These are phyloP conservation scores for Coemansia sp. DNA, from an alignment of 192 early-diverging fungal genomes.

Conservation along the genomic window DNA sequence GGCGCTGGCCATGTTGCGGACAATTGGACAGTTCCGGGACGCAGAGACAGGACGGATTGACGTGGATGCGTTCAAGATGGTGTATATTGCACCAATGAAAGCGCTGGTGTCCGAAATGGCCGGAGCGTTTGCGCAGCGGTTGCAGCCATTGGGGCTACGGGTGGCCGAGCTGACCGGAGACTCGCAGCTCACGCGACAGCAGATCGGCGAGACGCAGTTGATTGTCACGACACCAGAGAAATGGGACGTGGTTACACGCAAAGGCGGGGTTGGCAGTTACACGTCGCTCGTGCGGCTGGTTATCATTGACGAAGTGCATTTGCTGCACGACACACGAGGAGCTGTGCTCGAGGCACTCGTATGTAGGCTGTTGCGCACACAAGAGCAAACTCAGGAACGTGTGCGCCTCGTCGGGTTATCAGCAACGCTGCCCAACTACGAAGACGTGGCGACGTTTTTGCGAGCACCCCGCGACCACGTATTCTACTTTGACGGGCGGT, in stretches of 20 bases:
- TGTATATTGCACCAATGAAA: slow-evolving; percentile 99
- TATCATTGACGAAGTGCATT: slow-evolving; percentile 97
- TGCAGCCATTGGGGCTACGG: slow-evolving; percentile 75
- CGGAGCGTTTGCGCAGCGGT: slow-evolving; percentile 75
- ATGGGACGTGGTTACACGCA: slow-evolving; percentile 98
- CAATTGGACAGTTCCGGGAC: slow-evolving; percentile 80
- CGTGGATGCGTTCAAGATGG: slow-evolving; percentile 90
- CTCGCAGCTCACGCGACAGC: slow-evolving; percentile 93
- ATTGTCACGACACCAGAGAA: slow-evolving; percentile 99
- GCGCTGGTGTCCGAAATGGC: slow-evolving; percentile 99
- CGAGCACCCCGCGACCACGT: slow-evolving; percentile 83
- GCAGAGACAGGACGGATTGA: slow-evolving; percentile 70
- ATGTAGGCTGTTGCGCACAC: slow-evolving; percentile 76
- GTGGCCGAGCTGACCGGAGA: slow-evolving; percentile 98
- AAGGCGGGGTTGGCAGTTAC: slow-evolving; percentile 89
- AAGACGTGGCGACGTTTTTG: slow-evolving; percentile 92
- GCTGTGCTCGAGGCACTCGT: slow-evolving; percentile 95
- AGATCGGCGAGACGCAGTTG: slow-evolving; percentile 93
- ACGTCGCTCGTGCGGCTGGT: slow-evolving; percentile 85
- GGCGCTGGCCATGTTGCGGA: slow-evolving; percentile 91
- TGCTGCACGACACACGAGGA: slow-evolving; percentile 96
- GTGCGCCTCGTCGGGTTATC: slow-evolving; percentile 90
- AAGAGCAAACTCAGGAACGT: slow-evolving; percentile 86
- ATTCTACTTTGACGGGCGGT: slow-evolving; percentile 92
- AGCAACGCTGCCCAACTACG: slow-evolving; percentile 95